phyloP scores from a whole-genome alignment of 352 stramenopile species.

The Globisporangium lucens region DNA sequence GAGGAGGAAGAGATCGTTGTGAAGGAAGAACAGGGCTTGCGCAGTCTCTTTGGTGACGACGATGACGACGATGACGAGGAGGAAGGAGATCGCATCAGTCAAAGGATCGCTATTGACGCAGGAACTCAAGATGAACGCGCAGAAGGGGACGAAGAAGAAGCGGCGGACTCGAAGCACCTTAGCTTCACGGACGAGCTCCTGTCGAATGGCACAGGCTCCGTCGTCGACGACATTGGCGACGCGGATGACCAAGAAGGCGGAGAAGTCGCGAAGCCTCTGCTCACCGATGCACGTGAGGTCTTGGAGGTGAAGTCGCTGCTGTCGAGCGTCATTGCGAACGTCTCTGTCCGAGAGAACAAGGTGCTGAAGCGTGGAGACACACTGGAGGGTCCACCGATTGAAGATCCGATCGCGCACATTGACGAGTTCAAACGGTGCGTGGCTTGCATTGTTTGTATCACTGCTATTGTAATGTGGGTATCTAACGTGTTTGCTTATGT shows the following conservation, averaged over 20 bases:
- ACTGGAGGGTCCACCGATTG: slow-evolving; percentile 40
- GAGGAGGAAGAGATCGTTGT: slow-evolving; percentile 13
- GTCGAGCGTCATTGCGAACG: slow-evolving; percentile 24
- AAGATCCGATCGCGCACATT: slow-evolving; percentile 36
- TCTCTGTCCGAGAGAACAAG: slow-evolving; percentile 29
- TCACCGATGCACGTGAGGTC: not conserved
- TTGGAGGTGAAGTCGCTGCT: slow-evolving; percentile 13
- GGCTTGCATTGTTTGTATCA: slow-evolving; percentile 8
- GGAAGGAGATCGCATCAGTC: not conserved
- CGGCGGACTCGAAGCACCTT: not conserved
- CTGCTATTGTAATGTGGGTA: not conserved
- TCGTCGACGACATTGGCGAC: not conserved
- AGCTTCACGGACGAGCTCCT: slow-evolving; percentile 12
- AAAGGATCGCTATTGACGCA: not conserved
- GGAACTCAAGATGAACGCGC: slow-evolving; percentile 1
- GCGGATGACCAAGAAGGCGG: no score
- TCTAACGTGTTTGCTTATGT: not conserved
- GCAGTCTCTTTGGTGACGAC: slow-evolving; percentile 8
- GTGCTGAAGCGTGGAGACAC: slow-evolving; percentile 31
- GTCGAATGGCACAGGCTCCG: not conserved
- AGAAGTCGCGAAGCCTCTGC: not conserved
- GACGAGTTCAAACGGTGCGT: slow-evolving; percentile 45
- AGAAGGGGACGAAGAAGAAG: not conserved
- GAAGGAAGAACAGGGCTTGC: slow-evolving; percentile 13
- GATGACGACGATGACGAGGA: slow-evolving; percentile 2